These are phyloP conservation scores for Ananas comosus DNA, from an alignment of 176 grass and related monocot genomes.

Conservation along the genomic window DNA sequence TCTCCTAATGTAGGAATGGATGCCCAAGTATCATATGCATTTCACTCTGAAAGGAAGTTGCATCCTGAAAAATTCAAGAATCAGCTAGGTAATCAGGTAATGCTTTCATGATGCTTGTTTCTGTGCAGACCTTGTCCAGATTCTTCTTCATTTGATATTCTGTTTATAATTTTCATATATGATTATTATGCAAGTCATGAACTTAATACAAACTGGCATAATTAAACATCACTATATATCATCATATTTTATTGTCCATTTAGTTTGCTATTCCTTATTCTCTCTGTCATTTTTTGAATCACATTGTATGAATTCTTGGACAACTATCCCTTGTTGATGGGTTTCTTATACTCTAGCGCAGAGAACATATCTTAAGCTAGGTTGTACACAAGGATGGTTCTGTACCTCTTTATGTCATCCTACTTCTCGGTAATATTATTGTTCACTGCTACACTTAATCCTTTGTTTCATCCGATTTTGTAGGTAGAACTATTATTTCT, in stretches of 20 bases:
- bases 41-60: conserved; percentile 84
- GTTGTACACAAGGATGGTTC: conserved; percentile 95
- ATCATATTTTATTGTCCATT: neutral
- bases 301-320: neutral
- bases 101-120: conserved; percentile 1
- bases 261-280: neutral
- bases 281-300: neutral
- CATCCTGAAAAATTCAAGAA: conserved; percentile 95
- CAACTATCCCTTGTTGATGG: neutral
- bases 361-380: conserved; percentile 86
- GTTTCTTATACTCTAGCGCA: conserved; percentile 41
- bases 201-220: neutral
- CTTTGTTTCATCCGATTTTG: neutral
- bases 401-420: conserved; percentile 73
- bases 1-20: conserved; percentile 74
- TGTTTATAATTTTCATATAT: neutral
- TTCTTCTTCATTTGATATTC: neutral
- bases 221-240: neutral
- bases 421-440: conserved; percentile 53
- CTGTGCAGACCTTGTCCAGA: neutral
- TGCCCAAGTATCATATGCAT: conserved; percentile 87
- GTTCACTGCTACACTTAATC: neutral
- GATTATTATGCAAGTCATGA: neutral
- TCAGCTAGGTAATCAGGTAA: conserved; percentile 89
- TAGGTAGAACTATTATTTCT: no score